These are phyloP conservation scores for Chytriomyces sp. DNA, from an alignment of 192 early-diverging fungal genomes.

Conservation along the genomic window DNA sequence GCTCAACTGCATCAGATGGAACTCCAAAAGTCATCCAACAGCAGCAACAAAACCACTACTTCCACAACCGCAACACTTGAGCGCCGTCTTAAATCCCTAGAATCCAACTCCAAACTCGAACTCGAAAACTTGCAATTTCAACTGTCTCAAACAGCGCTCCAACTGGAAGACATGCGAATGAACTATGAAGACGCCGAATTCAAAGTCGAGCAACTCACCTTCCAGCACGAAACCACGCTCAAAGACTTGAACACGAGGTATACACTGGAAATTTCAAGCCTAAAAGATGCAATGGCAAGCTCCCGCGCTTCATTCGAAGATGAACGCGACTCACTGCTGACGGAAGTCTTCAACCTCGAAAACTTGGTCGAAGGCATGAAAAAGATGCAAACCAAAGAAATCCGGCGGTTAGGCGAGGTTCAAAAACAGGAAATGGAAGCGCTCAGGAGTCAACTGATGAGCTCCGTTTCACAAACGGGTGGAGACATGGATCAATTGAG, in stretches of 20 bases:
- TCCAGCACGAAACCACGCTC: constrained; percentile 5
- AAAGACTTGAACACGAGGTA: not conserved
- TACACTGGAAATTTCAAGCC: constrained; percentile 5
- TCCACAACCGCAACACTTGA: not conserved
- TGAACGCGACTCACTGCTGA: constrained; percentile 16
- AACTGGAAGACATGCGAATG: constrained; percentile 9
- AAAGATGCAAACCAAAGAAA: constrained; percentile 5
- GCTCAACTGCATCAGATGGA: not conserved
- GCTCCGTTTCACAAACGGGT: not conserved
- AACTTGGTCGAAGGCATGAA: not conserved
- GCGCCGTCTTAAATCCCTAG: constrained; percentile 3
- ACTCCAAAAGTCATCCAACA: constrained; percentile 1
- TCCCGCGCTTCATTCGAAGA: not conserved
- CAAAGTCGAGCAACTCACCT: not conserved
- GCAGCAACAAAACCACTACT: not conserved
- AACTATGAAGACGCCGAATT: constrained; percentile 26
- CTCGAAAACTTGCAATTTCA: not conserved
- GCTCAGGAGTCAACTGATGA: constrained; percentile 3
- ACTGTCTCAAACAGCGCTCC: not conserved
- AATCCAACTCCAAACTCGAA: constrained; percentile 10
- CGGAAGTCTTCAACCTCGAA: constrained; percentile 16
- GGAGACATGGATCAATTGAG: not conserved
- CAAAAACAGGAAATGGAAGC: not conserved
- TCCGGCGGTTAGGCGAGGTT: not conserved
- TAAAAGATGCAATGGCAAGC: constrained; percentile 14